Evolutionary conservation across 129 eudicot genomes (phyloP).

Genomic region (Ambrosia artemisiifolia): DNA sequence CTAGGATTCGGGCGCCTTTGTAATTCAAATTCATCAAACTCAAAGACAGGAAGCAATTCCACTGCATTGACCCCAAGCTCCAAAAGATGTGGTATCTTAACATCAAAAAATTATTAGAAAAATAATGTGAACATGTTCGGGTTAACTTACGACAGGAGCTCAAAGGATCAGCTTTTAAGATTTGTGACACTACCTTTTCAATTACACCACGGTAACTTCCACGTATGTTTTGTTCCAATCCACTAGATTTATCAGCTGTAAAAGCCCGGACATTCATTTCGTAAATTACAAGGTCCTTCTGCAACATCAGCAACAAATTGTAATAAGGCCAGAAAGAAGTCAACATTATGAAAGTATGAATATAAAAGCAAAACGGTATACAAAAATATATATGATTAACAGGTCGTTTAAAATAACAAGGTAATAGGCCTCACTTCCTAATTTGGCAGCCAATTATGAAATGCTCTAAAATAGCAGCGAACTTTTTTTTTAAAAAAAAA

Average conservation of each 20-base stretch:
- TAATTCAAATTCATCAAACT: conserved; percentile 94
- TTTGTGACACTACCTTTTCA: conserved; percentile 58
- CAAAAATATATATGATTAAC: too few relatives aligned
- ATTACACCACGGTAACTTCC: conserved; percentile 95
- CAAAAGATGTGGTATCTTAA: conserved; percentile 88
- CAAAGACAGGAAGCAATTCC: conserved; percentile 92
- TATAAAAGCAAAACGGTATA: neutral
- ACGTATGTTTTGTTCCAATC: conserved; percentile 51
- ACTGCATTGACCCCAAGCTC: conserved; percentile 98
- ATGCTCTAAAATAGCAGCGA: neutral
- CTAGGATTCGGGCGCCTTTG: conserved; percentile 93
- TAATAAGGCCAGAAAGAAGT: conserved; percentile 3
- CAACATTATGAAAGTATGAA: neutral
- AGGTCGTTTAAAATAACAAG: neutral
- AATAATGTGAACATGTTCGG: neutral
- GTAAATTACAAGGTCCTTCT: conserved; percentile 93
- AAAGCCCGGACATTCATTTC: conserved; percentile 98
- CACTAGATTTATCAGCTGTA: conserved; percentile 90
- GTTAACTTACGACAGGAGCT: neutral
- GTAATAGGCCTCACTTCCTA: neutral
- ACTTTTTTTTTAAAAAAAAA: neutral
- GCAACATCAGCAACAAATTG: conserved; percentile 34
- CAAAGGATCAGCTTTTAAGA: neutral
- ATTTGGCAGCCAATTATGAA: neutral
- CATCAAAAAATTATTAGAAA: conserved; percentile 18